Percentiles rank a stretch among this genome's conserved stretches.
Evolutionary conservation across 1,284 basidiomycete genomes (phyloP).

Genomic region (Ceratobasidium sp.): DNA sequence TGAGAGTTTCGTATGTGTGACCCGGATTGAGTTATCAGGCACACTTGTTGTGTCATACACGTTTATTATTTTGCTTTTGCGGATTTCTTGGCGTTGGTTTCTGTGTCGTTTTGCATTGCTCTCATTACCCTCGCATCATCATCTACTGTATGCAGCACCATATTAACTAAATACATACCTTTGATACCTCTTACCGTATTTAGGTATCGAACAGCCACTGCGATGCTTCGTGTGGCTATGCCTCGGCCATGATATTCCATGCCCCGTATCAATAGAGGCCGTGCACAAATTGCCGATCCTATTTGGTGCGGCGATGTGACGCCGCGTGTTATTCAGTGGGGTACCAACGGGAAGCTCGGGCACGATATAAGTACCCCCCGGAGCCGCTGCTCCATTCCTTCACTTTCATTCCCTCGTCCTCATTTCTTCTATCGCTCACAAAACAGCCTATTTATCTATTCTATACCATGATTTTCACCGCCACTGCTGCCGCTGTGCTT

Average conservation of each 20-base stretch:
- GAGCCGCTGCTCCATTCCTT: not conserved
- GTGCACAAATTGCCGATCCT: not conserved
- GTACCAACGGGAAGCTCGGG: too few relatives aligned
- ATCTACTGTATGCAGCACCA: slow-evolving; percentile 2
- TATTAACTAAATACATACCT: not conserved
- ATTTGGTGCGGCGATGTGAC: not conserved
- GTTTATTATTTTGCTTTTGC: not conserved
- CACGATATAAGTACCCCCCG: too few relatives aligned
- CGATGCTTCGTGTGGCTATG: slow-evolving; percentile 14
- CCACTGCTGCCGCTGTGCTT: slow-evolving; percentile 4
- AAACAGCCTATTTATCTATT: not conserved
- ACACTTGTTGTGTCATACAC: not conserved
- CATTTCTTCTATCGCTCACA: not conserved
- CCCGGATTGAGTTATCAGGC: not conserved
- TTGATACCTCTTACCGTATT: slow-evolving; percentile 1
- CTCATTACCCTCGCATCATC: not conserved
- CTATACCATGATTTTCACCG: slow-evolving; percentile 16
- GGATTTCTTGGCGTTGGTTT: not conserved
- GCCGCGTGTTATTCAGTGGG: not conserved
- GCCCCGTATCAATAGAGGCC: slow-evolving; percentile 22
- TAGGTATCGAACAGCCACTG: slow-evolving; percentile 2
- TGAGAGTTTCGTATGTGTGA: not conserved
- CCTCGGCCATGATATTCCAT: slow-evolving; percentile 22
- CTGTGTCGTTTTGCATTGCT: not conserved
- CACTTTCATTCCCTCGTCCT: slow-evolving; percentile 6